Percentiles rank a stretch among this genome's conserved stretches.
These are phyloP conservation scores for Pyrenophora seminiperda DNA, from an alignment of 2,329 filamentous ascomycete genomes.

Conservation along the genomic window DNA sequence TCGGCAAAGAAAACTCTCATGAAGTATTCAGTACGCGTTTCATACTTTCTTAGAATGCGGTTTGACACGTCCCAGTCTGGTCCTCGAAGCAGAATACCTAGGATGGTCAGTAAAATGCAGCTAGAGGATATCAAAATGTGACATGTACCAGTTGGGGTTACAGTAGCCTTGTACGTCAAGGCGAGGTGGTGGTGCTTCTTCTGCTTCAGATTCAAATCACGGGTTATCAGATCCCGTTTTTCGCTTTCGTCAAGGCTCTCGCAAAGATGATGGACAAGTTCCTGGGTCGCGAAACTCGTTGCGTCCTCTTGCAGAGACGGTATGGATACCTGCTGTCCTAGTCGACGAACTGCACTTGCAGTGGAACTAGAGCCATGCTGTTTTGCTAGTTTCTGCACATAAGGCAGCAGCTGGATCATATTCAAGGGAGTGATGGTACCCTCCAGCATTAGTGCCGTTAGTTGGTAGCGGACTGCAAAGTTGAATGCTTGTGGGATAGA, in stretches of 20 bases:
- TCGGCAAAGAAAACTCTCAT: conserved; percentile 72
- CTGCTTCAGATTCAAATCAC: conserved; percentile 61
- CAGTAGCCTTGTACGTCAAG: conserved; percentile 60
- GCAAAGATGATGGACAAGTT: conserved; percentile 11
- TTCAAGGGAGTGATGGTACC: conserved; percentile 26
- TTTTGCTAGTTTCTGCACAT: conserved; percentile 35
- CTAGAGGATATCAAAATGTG: background rate
- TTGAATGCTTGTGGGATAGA: conserved; percentile 6
- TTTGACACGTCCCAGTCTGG: conserved; percentile 64
- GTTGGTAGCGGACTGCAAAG: conserved; percentile 31
- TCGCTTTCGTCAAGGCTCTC: conserved; percentile 15
- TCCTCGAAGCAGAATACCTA: conserved; percentile 49
- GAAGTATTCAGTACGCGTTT: conserved; percentile 33
- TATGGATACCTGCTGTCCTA: conserved; percentile 60
- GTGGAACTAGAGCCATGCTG: conserved; percentile 57
- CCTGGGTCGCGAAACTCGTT: conserved; percentile 9
- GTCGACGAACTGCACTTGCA: conserved; percentile 71
- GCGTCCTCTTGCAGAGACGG: conserved; percentile 23
- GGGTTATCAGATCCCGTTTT: conserved; percentile 55
- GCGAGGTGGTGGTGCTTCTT: conserved; percentile 53
- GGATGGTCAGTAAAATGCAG: background rate
- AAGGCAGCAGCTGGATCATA: conserved; percentile 25
- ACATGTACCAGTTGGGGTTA: conserved; percentile 48
- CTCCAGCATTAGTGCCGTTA: conserved; percentile 34
- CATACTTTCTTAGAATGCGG: conserved; percentile 37